These are phyloP conservation scores for Saccharomycopsis fibuligera DNA, from an alignment of 805 yeast species.

Conservation along the genomic window DNA sequence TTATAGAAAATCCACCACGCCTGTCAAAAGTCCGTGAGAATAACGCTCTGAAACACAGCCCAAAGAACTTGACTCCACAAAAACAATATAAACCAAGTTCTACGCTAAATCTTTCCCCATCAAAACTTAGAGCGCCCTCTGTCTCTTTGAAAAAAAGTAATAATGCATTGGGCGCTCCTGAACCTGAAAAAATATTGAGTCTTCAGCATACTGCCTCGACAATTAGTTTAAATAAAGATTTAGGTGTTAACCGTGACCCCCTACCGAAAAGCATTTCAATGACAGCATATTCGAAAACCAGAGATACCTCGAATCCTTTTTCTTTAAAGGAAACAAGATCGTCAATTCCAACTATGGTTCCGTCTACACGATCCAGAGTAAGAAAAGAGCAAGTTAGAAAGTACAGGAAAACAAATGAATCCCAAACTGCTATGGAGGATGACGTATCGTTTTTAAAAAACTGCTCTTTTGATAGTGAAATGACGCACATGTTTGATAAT, in stretches of 20 bases:
- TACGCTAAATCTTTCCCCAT: conserved; percentile 1
- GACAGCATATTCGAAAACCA: neutral
- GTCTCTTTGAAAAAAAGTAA: conserved; percentile 5
- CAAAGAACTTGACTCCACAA: no score
- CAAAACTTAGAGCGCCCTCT: conserved; percentile 5
- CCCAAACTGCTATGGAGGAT: neutral
- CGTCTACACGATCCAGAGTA: no score
- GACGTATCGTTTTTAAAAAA: conserved; percentile 14
- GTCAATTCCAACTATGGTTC: no score
- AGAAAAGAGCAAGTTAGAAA: no score
- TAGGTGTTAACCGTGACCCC: neutral
- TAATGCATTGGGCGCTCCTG: neutral
- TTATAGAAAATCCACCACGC: no score
- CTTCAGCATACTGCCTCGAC: neutral
- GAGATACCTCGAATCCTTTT: conserved; percentile 2
- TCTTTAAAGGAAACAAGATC: neutral
- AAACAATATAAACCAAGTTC: neutral
- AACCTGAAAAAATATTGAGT: neutral
- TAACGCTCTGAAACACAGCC: no score
- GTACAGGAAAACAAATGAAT: neutral
- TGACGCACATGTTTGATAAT: conserved; percentile 9
- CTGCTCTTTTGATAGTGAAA: conserved; percentile 10
- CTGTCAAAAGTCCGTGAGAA: no score
- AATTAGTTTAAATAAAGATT: neutral
- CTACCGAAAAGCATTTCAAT: neutral